Evolutionary conservation across 2,329 filamentous ascomycete genomes (phyloP).

Genomic region (Pseudogymnoascus sp.): DNA sequence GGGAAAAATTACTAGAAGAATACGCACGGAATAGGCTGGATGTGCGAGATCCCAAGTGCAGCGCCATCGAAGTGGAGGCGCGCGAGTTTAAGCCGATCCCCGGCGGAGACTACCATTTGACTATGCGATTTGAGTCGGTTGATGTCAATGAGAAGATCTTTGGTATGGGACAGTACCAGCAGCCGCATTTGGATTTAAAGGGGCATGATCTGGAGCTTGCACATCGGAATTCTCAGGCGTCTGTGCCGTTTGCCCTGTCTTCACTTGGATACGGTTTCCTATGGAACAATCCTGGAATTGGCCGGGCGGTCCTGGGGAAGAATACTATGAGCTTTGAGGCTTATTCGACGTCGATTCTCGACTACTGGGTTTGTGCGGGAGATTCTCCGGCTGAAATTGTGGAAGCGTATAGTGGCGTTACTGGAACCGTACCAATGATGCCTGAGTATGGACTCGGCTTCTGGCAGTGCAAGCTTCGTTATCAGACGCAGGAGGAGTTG

Average conservation of each 20-base stretch:
- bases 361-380: conserved; percentile 59
- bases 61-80: conserved; percentile 42
- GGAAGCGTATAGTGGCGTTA: conserved; percentile 47
- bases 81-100: conserved; percentile 43
- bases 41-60: conserved; percentile 42
- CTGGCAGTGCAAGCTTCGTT: conserved; percentile 62
- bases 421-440: conserved; percentile 54
- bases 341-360: conserved; percentile 47
- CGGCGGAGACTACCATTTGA: conserved; percentile 48
- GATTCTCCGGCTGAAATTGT: conserved; percentile 49
- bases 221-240: conserved; percentile 60
- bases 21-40: conserved; percentile 43
- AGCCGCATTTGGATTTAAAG: conserved; percentile 56
- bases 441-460: conserved; percentile 62
- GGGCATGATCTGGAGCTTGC: conserved; percentile 56
- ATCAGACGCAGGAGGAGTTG: conserved; percentile 59
- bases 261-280: conserved; percentile 55
- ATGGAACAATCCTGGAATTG: conserved; percentile 60
- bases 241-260: conserved; percentile 54
- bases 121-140: conserved; percentile 50
- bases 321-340: conserved; percentile 58
- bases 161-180: conserved; percentile 64
- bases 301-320: conserved; percentile 52
- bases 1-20: conserved; percentile 41
- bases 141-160: conserved; percentile 52